Base-by-base conservation (phyloP, 805 yeast species). In the Saccharomycopsis oosterbeekiorum region DNA sequence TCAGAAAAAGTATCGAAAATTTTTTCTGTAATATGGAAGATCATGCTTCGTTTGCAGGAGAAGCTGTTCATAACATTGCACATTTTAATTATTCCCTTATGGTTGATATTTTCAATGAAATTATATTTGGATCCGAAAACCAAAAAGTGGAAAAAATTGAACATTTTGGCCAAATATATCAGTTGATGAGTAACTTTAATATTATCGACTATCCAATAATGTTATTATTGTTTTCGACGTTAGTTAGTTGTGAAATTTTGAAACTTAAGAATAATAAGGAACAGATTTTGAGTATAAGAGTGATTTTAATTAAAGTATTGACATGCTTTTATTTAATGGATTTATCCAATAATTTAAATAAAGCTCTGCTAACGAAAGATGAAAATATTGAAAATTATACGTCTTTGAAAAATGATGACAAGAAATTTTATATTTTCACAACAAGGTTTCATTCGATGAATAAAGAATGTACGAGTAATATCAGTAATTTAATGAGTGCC, bases 401-500 rank as follows among this genome's bases (percentile, higher is more conserved):
- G 12, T 11, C 19, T 21, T 47, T 24, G n/a, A 47, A 47, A 47
- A 47, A 21, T 21, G 53, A 47, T 19, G 53, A 47, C 2, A 47
- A 24, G 26, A 47, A 47, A 47, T 24, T 24, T 12, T 47, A 11
- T 21, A 21, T 47, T 24, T 47, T 47, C 14, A 47, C 36, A 24
- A 47, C 53, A 3, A 12, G 11, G 5, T 47, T 47, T 8, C 8
- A 47, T 47, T 6, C 19, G 34, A 47, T 47, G 53, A 47, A 47
- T 12, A 47, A 47, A 21, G n/a, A 10, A 8, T 40, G 53, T 17
- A 9, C 37, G 14, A 17, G 17, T 36, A 39, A 19, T 29, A 15
- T 34, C 42, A 57, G 53, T 47, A 47, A 47, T 47, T 47, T 47
- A 15, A 47, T 61, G 5, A 64, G 74, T 11, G 65, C 74, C 55